These are phyloP conservation scores for Didymella pomorum DNA, from an alignment of 2,329 filamentous ascomycete genomes.

Conservation along the genomic window DNA sequence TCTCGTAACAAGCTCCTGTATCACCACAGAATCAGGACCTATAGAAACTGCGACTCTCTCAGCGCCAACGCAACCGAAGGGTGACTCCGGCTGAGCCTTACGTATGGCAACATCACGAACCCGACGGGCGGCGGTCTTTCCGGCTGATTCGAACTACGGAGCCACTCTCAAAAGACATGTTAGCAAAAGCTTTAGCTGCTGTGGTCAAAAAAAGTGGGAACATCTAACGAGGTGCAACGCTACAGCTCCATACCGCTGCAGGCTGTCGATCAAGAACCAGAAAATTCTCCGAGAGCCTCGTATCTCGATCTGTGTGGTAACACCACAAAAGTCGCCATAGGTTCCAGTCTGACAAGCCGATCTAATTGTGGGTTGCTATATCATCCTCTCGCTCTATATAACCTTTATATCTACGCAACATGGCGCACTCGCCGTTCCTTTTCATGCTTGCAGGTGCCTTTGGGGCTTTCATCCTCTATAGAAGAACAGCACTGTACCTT, in stretches of 20 bases:
- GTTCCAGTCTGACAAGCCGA: background rate
- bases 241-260: background rate
- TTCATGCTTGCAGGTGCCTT: slow-evolving; percentile 43
- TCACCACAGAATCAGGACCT: slow-evolving; percentile 12
- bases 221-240: background rate
- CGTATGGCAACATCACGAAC: background rate
- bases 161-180: background rate
- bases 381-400: background rate
- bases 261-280: background rate
- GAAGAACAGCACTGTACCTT: slow-evolving; percentile 45
- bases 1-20: background rate
- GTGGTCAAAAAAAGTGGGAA: background rate
- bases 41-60: background rate
- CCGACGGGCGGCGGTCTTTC: background rate
- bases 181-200: background rate
- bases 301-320: background rate
- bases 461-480: slow-evolving; percentile 47
- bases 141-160: background rate
- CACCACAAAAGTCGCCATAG: background rate
- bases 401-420: slow-evolving; percentile 13
- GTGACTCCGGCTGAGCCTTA: slow-evolving; percentile 1
- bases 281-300: background rate
- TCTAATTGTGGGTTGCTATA: background rate
- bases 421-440: slow-evolving; percentile 38
- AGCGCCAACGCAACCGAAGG: slow-evolving; percentile 1